phyloP scores from a whole-genome alignment of 169 alveolate species.

The Plasmodium adleri region DNA sequence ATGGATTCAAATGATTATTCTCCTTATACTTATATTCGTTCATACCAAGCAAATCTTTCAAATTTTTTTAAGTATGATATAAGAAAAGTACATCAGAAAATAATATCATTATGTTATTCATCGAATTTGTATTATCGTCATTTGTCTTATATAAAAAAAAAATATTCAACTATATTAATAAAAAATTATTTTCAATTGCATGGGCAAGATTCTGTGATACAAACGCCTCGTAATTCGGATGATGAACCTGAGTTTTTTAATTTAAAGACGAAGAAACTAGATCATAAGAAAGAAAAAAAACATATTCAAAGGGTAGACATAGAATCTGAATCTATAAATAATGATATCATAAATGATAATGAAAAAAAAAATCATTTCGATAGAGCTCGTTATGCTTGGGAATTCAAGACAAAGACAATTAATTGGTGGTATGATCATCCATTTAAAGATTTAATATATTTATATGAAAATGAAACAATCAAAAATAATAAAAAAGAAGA shows the following conservation, averaged over 20 bases:
- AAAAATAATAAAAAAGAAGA: constrained; percentile 13
- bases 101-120: constrained; percentile 49
- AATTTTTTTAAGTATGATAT: constrained; percentile 25
- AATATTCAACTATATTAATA: constrained; percentile 21
- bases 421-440: constrained; percentile 76
- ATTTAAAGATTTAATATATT: constrained; percentile 39
- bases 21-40: constrained; percentile 49
- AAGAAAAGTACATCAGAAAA: constrained; percentile 40
- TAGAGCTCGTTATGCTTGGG: constrained; percentile 37
- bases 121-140: constrained; percentile 44
- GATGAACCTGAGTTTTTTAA: constrained; percentile 15
- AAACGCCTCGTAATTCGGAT: constrained; percentile 43
- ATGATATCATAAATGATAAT: neutral
- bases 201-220: constrained; percentile 48
- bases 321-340: neutral
- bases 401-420: constrained; percentile 49
- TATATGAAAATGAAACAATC: neutral
- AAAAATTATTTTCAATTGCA: constrained; percentile 34
- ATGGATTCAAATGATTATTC: constrained; percentile 15
- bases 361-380: neutral
- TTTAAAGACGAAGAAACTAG: neutral
- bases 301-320: neutral
- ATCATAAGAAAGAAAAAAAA: neutral
- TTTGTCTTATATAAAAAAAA: constrained; percentile 19
- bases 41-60: constrained; percentile 17